Evolutionary conservation across 73 alveolate genomes (phyloP).

Genomic region (Diophrys appendiculata): DNA sequence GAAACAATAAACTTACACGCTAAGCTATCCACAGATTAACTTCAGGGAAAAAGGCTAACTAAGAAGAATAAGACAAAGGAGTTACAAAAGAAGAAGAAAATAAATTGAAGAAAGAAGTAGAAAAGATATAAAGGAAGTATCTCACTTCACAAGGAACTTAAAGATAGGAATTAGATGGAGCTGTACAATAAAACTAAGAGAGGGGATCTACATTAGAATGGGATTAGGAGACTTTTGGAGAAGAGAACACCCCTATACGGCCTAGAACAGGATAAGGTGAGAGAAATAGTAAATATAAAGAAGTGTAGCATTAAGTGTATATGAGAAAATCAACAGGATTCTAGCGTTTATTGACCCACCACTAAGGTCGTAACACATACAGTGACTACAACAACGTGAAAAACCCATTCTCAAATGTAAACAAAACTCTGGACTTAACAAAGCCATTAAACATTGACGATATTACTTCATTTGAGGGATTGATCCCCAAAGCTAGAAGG

Average conservation of each 20-base stretch:
- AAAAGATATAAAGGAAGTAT: not conserved
- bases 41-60: not conserved
- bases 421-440: no score
- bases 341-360: no score
- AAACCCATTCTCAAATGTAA: no score
- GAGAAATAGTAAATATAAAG: not conserved
- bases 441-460: not conserved
- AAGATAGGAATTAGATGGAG: not conserved
- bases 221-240: not conserved
- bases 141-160: not conserved
- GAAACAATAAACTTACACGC: not conserved
- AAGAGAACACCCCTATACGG: not conserved
- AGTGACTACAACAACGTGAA: no score
- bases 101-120: not conserved
- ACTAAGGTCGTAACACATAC: no score
- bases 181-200: not conserved
- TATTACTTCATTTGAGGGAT: not conserved
- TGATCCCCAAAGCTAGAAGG: no score
- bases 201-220: not conserved
- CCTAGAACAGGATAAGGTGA: not conserved
- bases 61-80: not conserved
- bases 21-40: no score
- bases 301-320: not conserved
- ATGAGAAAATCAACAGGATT: not conserved
- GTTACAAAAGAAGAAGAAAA: not conserved